These are phyloP conservation scores for Euphorbia schlechtendalii DNA, from an alignment of 441 rosid genomes.

Conservation along the genomic window DNA sequence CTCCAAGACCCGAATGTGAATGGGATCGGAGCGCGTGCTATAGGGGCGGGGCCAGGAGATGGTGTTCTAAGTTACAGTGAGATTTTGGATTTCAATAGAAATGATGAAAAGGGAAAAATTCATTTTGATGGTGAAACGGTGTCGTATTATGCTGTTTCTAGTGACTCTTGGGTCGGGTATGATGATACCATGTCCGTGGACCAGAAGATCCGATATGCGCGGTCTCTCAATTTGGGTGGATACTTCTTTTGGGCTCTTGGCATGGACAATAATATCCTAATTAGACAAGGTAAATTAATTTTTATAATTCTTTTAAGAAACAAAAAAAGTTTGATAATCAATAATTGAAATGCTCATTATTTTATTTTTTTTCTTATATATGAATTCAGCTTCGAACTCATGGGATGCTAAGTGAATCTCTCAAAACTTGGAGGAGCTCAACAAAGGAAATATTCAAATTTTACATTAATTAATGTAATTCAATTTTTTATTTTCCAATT, in stretches of 20 bases:
- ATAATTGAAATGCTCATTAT: not conserved
- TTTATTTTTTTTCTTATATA: not conserved
- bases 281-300: conserved; percentile 22
- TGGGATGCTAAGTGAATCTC: conserved; percentile 16
- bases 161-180: conserved; percentile 36
- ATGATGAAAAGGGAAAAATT: conserved; percentile 11
- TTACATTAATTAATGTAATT: not conserved
- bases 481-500: not conserved
- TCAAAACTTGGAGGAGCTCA: not conserved
- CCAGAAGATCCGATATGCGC: conserved; percentile 30
- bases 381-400: conserved; percentile 28
- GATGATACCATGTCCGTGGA: conserved; percentile 27
- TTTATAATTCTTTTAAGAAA: not conserved
- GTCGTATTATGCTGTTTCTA: conserved; percentile 28
- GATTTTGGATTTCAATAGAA: conserved; percentile 21
- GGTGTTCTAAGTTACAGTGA: conserved; percentile 20
- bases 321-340: not conserved
- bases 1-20: conserved; percentile 26
- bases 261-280: conserved; percentile 26
- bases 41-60: conserved; percentile 27
- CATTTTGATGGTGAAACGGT: conserved; percentile 18
- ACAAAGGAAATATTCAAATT: not conserved
- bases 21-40: conserved; percentile 32
- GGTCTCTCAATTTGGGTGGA: conserved; percentile 28
- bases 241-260: conserved; percentile 50